Conservation (phyloP, 1,284 basidiomycete species). For the Albatrellus sp. region DNA sequence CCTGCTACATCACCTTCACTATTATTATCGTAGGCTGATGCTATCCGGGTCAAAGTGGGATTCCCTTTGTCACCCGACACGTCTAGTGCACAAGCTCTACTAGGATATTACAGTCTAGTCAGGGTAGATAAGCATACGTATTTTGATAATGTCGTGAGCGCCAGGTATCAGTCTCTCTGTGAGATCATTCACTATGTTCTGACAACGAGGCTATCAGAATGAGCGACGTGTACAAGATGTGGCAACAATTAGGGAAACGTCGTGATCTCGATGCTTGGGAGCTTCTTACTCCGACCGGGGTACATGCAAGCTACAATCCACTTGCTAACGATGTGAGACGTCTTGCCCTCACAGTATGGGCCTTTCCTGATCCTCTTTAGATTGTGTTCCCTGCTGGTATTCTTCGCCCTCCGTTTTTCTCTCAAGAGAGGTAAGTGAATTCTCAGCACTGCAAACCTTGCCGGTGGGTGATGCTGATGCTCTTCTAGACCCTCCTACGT, state of each 20-base stretch:
- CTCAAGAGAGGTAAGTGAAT: constrained; percentile 53
- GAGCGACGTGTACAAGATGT: constrained; percentile 50
- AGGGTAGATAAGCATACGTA: constrained; percentile 59
- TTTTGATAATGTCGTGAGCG: constrained; percentile 75
- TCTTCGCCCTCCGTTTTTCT: constrained; percentile 88
- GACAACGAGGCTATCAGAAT: constrained; percentile 22
- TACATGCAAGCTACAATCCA: constrained; percentile 76
- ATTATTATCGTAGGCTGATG: constrained; percentile 41
- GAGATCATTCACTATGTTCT: constrained; percentile 5
- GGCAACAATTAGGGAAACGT: constrained; percentile 64
- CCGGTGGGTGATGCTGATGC: neutral
- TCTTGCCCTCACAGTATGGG: neutral
- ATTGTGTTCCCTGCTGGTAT: constrained; percentile 98
- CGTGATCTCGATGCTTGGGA: constrained; percentile 78
- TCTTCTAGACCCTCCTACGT: constrained; percentile 69
- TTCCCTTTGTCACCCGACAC: constrained; percentile 85
- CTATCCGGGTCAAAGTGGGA: constrained; percentile 76
- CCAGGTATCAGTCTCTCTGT: constrained; percentile 27
- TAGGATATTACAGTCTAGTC: constrained; percentile 65
- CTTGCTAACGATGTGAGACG: constrained; percentile 58
- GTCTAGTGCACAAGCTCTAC: constrained; percentile 55
- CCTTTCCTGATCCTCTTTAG: constrained; percentile 27
- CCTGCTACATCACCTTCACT: too few species aligned
- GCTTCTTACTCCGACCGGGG: constrained; percentile 82
- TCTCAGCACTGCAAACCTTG: constrained; percentile 1